Evolutionary conservation across 306 rosid species (phyloP), one percentile per base, ranked within the genome.

Genomic region (Abrus pulchellus): DNA sequence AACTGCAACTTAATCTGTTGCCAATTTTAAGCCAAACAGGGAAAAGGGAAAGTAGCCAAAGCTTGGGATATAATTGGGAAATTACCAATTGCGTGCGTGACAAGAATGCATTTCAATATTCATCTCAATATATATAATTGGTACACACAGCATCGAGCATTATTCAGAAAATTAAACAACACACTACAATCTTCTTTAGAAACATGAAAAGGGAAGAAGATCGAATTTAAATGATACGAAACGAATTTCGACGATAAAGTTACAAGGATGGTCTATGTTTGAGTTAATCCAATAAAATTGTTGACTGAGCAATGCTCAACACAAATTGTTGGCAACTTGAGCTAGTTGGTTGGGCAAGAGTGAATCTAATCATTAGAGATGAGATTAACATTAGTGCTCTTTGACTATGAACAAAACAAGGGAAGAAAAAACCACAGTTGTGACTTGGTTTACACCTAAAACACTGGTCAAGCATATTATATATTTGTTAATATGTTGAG

Each of bases 301-400:
- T 36, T 36, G 3, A 36, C 40, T 36, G 4, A 36, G 40, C 2
- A 36, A 36, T 4, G 40, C 40, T 36, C 40, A 36, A 36, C 2
- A 36, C 13, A 48, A 13, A 6, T 36, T 4, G 10, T 45, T 47
- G 0, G 40, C 11, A 34, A 52, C 11, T 53, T 33, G 44, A 11
- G 44, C 59, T 9, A 8, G 3, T 44, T 74, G 45, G 55, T 59
- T 7, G 33, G 29, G 13, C 32, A 74, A 57, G 57, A 57, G 68
- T 13, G 47, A 13, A 44, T 41, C 32, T 66, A 64, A 79, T 65
- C 12, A 30, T 72, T 56, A 66, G 10, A 1, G 76, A 59, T 73
- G 72, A 72, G 62, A 65, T 27, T 62, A 68, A 75, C 83, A 83
- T 70, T 28, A 78, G 83, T 73, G 81, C 59, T 41, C 52, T 69